Base-by-base conservation (phyloP, 2,329 filamentous ascomycete genomes). In the Trichoderma brevicompactum region DNA sequence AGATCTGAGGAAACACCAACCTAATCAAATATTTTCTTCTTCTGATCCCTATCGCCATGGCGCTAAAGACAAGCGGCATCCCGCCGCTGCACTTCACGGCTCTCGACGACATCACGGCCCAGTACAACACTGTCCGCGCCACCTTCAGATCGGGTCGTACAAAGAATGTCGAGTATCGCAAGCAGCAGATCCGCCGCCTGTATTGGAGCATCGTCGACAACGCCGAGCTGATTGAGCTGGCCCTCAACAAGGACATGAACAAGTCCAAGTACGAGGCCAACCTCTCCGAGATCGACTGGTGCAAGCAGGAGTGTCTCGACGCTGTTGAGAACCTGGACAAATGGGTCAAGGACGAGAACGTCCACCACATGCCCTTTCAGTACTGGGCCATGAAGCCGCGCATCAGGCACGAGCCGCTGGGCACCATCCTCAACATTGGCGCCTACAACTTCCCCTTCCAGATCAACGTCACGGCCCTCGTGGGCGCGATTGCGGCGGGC, bases 361-460 rank as follows among this genome's bases (percentile, higher is more conserved):
- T 92, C 38, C 79, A 79, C 49, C 89, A 92, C 74, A 89, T 96
- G 17, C 82, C 89, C 12, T 75, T 92, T 52, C 82, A 84, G 48
- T 92, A 89, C 78, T 84, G 84, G 70, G 74, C 90, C 48, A 84
- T 96, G 79, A 88, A 82, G 64, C 90, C 93, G 43, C 89, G 85
- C 74, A 89, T 96, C 75, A 84, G 89, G 69, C 96, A 96, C 80
- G 94, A 98, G 74, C 95, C 95, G 1, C 78, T 97, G 65, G 95
- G 95, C 41, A 82, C 88, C 46, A 87, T 92, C 10, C 82, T 98
- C 71, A 87, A 97, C 73, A 96, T 98, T 74, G 92, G 93, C 65
- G 88, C 95, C 49, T 98, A 92, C 86, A 99, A 99, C 82, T 97
- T 94, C 77, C 95, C 95, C 59, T 82, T 97, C 76, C 89, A 94